Evolutionary conservation across 768 basidiomycete species (phyloP).

Genomic region (Neoboletus subvelutipes): DNA sequence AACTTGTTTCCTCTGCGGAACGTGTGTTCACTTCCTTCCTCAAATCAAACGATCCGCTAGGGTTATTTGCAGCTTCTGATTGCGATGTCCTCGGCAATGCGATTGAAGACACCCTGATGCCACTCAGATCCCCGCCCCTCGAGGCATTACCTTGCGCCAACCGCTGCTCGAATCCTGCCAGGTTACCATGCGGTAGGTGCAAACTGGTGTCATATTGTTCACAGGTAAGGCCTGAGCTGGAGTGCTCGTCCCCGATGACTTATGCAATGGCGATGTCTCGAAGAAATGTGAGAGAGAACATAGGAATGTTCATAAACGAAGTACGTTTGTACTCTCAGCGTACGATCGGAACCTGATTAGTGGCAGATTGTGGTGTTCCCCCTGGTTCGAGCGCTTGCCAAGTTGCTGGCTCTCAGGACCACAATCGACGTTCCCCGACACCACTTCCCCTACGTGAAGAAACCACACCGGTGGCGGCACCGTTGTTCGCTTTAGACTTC

Average conservation of each 20-base stretch:
- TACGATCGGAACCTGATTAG: not conserved
- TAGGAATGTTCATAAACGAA: slow-evolving; percentile 37
- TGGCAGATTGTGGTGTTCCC: slow-evolving; percentile 15
- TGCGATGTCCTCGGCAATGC: slow-evolving; percentile 18
- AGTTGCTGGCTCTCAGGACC: slow-evolving; percentile 3
- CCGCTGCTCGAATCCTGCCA: slow-evolving; percentile 30
- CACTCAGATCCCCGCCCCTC: slow-evolving; percentile 24
- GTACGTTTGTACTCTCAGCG: slow-evolving; percentile 13
- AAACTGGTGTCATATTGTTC: slow-evolving; percentile 46
- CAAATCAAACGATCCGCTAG: slow-evolving; percentile 20
- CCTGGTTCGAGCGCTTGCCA: not conserved
- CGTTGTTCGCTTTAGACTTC: slow-evolving; percentile 22
- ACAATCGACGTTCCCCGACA: not conserved
- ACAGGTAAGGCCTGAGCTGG: slow-evolving; percentile 15
- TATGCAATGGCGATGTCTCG: not conserved
- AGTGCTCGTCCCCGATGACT: not conserved
- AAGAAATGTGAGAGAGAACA: slow-evolving; percentile 41
- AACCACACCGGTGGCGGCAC: slow-evolving; percentile 13
- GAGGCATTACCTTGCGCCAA: slow-evolving; percentile 35
- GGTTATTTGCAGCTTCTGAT: slow-evolving; percentile 13
- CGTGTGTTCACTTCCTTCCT: slow-evolving; percentile 12
- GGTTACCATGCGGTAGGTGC: slow-evolving; percentile 27
- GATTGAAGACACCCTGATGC: slow-evolving; percentile 12
- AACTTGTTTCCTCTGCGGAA: slow-evolving; percentile 1
- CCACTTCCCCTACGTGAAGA: not conserved